Evolutionary conservation across 2,329 filamentous ascomycete genomes (phyloP).

Genomic region (Mycosphaerella arachidis): DNA sequence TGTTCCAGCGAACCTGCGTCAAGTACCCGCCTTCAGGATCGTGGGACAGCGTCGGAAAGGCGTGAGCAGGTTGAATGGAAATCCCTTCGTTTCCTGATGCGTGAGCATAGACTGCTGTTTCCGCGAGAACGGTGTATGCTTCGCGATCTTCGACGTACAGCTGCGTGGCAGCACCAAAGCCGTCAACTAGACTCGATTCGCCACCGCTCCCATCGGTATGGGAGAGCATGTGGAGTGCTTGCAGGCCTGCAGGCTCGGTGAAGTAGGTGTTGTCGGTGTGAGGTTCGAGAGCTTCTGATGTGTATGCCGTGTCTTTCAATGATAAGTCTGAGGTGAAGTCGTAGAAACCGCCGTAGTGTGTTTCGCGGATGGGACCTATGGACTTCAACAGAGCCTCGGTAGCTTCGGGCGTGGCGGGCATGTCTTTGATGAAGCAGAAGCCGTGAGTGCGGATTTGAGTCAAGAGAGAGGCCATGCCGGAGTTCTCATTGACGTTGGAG

Average conservation of each 20-base stretch:
- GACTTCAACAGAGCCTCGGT: constrained; percentile 72
- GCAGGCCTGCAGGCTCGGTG: constrained; percentile 82
- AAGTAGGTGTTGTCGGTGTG: constrained; percentile 98
- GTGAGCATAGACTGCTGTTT: constrained; percentile 65
- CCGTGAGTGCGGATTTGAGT: constrained; percentile 53
- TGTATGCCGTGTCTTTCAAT: constrained; percentile 67
- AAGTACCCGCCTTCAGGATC: constrained; percentile 44
- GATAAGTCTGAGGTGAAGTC: constrained; percentile 89
- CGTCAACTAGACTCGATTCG: constrained; percentile 77
- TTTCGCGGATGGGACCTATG: constrained; percentile 82
- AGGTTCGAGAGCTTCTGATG: constrained; percentile 71
- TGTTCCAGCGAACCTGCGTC: constrained; percentile 83
- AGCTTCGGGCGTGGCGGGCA: constrained; percentile 63
- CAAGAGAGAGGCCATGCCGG: constrained; percentile 26
- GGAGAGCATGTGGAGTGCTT: constrained; percentile 87
- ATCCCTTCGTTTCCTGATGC: constrained; percentile 83
- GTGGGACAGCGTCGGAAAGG: constrained; percentile 68
- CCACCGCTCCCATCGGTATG: constrained; percentile 69
- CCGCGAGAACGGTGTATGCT: constrained; percentile 56
- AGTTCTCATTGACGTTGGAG: constrained; percentile 8
- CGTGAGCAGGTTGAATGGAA: constrained; percentile 66
- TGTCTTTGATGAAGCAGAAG: constrained; percentile 70
- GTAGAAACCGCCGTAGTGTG: constrained; percentile 83
- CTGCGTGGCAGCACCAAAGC: constrained; percentile 65
- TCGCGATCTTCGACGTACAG: constrained; percentile 52